Conservation (phyloP, 1,284 basidiomycete genomes). For the Quambalaria eucalypti region DNA sequence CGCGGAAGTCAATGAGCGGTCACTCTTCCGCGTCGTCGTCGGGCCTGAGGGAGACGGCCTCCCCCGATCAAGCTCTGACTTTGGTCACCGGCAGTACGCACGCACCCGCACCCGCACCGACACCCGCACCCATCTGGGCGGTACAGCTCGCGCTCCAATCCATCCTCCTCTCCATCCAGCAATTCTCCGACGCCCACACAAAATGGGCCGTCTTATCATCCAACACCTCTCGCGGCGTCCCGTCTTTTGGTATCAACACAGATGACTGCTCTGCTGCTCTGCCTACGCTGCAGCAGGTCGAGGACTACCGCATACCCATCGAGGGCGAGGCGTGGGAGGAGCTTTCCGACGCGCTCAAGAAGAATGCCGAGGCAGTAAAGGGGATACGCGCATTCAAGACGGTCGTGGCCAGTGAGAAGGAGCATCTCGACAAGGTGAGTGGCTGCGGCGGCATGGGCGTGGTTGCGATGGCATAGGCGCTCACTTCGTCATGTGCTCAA, state of each 20-base stretch:
- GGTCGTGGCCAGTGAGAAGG: background rate
- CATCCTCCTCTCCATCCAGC: conserved; percentile 2
- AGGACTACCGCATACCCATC: background rate
- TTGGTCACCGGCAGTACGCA: no score
- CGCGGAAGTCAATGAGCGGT: no score
- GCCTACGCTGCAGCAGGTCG: background rate
- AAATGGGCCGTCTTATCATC: background rate
- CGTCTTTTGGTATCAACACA: background rate
- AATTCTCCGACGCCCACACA: background rate
- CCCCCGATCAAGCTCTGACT: no score
- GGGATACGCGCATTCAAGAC: background rate
- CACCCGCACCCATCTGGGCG: background rate
- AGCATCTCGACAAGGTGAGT: conserved; percentile 1
- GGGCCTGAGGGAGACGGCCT: no score
- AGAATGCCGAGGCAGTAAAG: background rate
- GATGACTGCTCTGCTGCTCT: background rate
- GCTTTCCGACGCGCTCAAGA: background rate
- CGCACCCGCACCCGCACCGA: no score
- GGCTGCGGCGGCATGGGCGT: background rate
- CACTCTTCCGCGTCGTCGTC: no score
- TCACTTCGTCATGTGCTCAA: background rate
- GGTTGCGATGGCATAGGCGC: background rate
- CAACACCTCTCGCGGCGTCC: background rate
- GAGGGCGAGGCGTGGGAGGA: background rate
- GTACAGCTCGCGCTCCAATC: background rate